Conservation (phyloP, 208 protist genomes). For the Acanthamoeba lenticulata region DNA sequence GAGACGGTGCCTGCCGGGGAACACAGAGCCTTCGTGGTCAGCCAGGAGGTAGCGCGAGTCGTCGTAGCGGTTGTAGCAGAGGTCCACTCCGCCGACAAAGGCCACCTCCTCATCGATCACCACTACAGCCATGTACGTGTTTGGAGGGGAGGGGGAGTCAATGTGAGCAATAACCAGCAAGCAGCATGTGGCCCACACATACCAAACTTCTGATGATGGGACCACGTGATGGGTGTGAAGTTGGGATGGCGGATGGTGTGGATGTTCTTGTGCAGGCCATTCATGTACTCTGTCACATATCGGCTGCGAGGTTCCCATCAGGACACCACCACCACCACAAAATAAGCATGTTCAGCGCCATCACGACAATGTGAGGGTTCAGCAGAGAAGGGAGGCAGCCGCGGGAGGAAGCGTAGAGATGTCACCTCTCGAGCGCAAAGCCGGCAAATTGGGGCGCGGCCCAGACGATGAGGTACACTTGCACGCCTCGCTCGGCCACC, state of each 20-base stretch:
- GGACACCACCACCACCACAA: too few relatives aligned
- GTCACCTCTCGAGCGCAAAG: not conserved
- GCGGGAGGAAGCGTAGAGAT: not conserved
- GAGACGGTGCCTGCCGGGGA: not conserved
- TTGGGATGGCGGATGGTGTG: constrained; percentile 6
- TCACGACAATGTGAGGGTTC: too few relatives aligned
- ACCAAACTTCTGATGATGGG: constrained; percentile 34
- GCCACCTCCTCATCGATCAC: constrained; percentile 81
- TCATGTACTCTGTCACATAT: constrained; percentile 36
- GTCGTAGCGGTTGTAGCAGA: constrained; percentile 80
- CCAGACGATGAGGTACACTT: not conserved
- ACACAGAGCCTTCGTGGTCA: not conserved
- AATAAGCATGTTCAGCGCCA: too few relatives aligned
- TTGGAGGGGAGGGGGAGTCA: not conserved
- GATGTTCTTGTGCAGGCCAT: not conserved
- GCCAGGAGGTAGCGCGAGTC: not conserved
- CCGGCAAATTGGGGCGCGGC: constrained; percentile 12
- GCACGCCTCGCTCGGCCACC: not conserved
- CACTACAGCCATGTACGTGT: not conserved
- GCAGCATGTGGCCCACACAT: not conserved
- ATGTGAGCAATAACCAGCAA: not conserved
- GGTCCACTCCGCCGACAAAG: constrained; percentile 81
- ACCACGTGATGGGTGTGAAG: constrained; percentile 37
- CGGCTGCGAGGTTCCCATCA: not conserved
- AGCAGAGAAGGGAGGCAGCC: too few relatives aligned